These are phyloP conservation scores for Cicer chorassanicum DNA, from an alignment of 306 rosid genomes.

Conservation along the genomic window DNA sequence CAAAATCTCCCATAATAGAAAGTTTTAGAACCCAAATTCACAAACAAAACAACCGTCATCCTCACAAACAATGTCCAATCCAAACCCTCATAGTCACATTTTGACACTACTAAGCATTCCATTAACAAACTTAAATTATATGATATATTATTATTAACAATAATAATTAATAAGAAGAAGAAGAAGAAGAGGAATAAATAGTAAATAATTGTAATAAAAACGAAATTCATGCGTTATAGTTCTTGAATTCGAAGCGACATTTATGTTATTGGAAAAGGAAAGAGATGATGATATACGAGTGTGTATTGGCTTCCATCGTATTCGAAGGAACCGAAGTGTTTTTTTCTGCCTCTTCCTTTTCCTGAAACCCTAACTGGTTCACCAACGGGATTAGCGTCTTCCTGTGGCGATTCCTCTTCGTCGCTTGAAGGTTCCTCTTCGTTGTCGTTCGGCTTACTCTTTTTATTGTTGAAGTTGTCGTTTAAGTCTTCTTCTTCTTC, in stretches of 20 bases:
- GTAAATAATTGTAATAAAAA: no score
- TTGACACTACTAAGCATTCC: not conserved
- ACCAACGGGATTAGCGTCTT: slow-evolving; percentile 87
- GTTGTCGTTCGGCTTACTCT: slow-evolving; percentile 46
- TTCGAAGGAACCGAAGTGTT: slow-evolving; percentile 70
- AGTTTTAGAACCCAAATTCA: slow-evolving; percentile 33
- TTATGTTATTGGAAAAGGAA: not conserved
- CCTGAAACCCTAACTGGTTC: slow-evolving; percentile 70
- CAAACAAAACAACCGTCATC: slow-evolving; percentile 14
- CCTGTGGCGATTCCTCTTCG: slow-evolving; percentile 56
- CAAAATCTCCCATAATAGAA: slow-evolving; percentile 1
- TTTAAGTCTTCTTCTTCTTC: not conserved
- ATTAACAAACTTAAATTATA: not conserved
- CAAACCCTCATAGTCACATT: slow-evolving; percentile 15
- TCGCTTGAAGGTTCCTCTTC: slow-evolving; percentile 35
- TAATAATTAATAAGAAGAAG: no score
- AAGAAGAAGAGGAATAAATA: no score
- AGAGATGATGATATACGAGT: slow-evolving; percentile 51
- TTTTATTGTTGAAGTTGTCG: not conserved
- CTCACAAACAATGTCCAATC: slow-evolving; percentile 22
- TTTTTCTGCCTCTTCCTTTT: slow-evolving; percentile 68
- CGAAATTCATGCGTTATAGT: not conserved
- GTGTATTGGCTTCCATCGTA: slow-evolving; percentile 71
- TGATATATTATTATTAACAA: not conserved
- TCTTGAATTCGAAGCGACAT: not conserved